These are phyloP conservation scores for Diaporthe citri DNA, from an alignment of 2,329 filamentous ascomycete species.

Conservation along the genomic window DNA sequence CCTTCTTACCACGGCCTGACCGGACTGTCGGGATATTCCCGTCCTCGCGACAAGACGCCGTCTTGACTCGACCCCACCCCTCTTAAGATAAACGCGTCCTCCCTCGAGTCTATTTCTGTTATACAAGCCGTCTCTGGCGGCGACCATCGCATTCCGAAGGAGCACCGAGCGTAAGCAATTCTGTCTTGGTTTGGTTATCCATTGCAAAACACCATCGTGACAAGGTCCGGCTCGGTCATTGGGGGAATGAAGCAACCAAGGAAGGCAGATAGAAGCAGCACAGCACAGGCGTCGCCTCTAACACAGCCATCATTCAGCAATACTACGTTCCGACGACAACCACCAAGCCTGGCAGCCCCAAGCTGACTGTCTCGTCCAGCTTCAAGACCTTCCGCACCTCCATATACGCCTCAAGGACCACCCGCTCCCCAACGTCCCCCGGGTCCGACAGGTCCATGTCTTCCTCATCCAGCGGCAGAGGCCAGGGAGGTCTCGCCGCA, in stretches of 20 bases:
- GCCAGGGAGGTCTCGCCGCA: slow-evolving; percentile 4
- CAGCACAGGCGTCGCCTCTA: slow-evolving; percentile 25
- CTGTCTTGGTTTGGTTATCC: neutral
- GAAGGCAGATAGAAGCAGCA: slow-evolving; percentile 3
- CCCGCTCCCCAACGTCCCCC: slow-evolving; percentile 11
- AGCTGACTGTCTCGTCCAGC: slow-evolving; percentile 38
- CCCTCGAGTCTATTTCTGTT: slow-evolving; percentile 18
- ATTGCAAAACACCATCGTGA: neutral
- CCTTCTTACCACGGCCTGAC: slow-evolving; percentile 12
- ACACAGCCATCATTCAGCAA: slow-evolving; percentile 38
- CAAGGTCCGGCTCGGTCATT: neutral
- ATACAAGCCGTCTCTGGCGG: slow-evolving; percentile 2
- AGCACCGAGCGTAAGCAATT: slow-evolving; percentile 24
- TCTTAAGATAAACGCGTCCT: slow-evolving; percentile 28
- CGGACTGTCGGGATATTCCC: slow-evolving; percentile 22
- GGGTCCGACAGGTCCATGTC: slow-evolving; percentile 32
- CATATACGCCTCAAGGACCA: slow-evolving; percentile 36
- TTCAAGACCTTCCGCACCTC: slow-evolving; percentile 36
- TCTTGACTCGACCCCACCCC: slow-evolving; percentile 12
- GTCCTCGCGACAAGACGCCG: slow-evolving; percentile 23
- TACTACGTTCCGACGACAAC: slow-evolving; percentile 27
- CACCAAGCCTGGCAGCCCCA: slow-evolving; percentile 33
- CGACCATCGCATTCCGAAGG: slow-evolving; percentile 3
- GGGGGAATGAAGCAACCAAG: slow-evolving; percentile 16
- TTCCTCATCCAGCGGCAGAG: slow-evolving; percentile 33